Percentiles rank a stretch among this genome's conserved stretches.
phyloP scores from a whole-genome alignment of 768 basidiomycete genomes.

The Nevesoporus exiguus region DNA sequence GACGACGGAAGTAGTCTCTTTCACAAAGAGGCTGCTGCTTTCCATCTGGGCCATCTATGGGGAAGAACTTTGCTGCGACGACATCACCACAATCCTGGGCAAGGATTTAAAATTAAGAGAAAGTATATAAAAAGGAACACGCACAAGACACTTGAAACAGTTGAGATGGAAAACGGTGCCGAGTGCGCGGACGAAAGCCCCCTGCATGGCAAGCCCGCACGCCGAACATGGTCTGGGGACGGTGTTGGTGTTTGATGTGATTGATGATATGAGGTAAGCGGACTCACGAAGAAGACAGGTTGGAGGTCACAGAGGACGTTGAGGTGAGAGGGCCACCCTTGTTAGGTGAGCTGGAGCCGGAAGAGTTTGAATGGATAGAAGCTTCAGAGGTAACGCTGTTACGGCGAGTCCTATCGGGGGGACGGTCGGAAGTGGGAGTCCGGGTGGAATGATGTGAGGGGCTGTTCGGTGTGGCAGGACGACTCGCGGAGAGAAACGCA shows the following conservation, averaged over 20 bases:
- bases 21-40: conserved; percentile 96
- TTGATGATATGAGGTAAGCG: conserved; percentile 8
- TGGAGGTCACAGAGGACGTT: conserved; percentile 51
- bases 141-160: conserved; percentile 96
- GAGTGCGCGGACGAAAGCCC: conserved; percentile 94
- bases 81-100: conserved; percentile 90
- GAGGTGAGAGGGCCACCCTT: conserved; percentile 48
- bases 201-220: conserved; percentile 81
- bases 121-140: conserved; percentile 27
- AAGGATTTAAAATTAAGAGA: conserved; percentile 1
- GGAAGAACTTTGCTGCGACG: conserved; percentile 98
- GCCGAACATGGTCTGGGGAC: conserved; percentile 62
- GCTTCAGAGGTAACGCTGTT: conserved; percentile 48
- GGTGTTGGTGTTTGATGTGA: conserved; percentile 1
- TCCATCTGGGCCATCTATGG: conserved; percentile 88
- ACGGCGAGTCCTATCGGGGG: conserved; percentile 45
- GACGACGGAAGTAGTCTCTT: conserved; percentile 93
- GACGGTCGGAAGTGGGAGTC: conserved; percentile 53
- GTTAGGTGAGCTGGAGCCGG: conserved; percentile 38
- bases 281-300: conserved; percentile 58
- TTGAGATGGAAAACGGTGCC: conserved; percentile 94
- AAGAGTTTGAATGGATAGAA: conserved; percentile 55
- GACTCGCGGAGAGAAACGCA: conserved; percentile 50
- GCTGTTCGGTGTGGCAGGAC: conserved; percentile 57
- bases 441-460: conserved; percentile 42